Base-by-base conservation (phyloP, 768 basidiomycete species). In the Phylloporus sp. region DNA sequence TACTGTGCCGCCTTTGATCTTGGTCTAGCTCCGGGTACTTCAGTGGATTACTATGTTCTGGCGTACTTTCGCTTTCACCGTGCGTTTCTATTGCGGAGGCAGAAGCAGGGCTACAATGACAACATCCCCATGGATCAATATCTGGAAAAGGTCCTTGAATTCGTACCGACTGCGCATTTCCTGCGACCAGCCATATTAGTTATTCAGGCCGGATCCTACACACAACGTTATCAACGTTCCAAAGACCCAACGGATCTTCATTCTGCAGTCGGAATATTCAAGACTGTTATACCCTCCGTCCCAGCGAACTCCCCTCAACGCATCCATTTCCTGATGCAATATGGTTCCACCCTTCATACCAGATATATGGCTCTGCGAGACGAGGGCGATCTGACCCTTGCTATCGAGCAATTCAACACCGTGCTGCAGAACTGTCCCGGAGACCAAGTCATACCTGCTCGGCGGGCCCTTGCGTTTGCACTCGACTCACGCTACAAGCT, bases 371-470 rank as follows among this genome's bases (percentile, higher is more conserved):
- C 29, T 16, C 35, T 52, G 10, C 22, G 57, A 5, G 45, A 59
- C 16, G 47, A 54, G 24, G 49, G 15, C 5, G 68, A 64, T 38
- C 50, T 69, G 8, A 40, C 59, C 16, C 53, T 60, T 43, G 59
- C 58, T 20, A 58, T 59, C 27, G 35, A 44, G 31, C 45, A 48
- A 24, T 56, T 60, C 27, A 47, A 11, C 27, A 22, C 15, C 11
- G 45, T 43, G 22, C 20, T 55, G 8, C 50, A 50, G n/a, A 18
- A 4, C 6, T 58, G 56, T 29, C 50, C 59, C 11, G 42, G 8
- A 16, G 27, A 29, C 22, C 24, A 59, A 22, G 28, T 55, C 20
- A 24, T 49, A 15, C 18, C 52, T 3, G 54, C 45, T n/a, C 50
- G 52, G 38, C 29, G 29, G 10, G 28, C 26, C 13, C 54, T 62